These are phyloP conservation scores for Sonneratia alba DNA, from an alignment of 345 rosid species.

Conservation along the genomic window DNA sequence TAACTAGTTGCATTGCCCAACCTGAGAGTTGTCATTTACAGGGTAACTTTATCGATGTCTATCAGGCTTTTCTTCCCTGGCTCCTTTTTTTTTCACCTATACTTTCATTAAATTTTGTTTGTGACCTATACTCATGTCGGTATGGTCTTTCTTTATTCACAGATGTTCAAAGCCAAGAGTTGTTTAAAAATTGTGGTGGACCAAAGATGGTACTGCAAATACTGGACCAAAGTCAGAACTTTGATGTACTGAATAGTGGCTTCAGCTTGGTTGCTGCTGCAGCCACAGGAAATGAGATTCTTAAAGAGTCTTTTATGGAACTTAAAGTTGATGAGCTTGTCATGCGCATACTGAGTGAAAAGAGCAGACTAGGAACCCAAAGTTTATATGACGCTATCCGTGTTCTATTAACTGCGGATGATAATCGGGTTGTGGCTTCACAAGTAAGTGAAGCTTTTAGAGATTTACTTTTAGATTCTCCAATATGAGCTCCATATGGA, in stretches of 20 bases:
- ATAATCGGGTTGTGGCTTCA: slow-evolving; percentile 87
- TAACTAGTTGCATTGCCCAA: neutral
- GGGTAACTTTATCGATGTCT: too few species aligned
- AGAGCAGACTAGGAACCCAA: slow-evolving; percentile 28
- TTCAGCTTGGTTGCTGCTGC: slow-evolving; percentile 67
- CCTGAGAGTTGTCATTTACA: neutral
- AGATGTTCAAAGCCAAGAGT: slow-evolving; percentile 70
- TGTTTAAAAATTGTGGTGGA: slow-evolving; percentile 45
- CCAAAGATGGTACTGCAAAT: slow-evolving; percentile 42
- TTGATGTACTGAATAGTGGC: slow-evolving; percentile 41
- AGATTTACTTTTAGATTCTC: neutral
- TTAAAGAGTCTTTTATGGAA: slow-evolving; percentile 75
- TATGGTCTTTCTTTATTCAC: slow-evolving; percentile 9
- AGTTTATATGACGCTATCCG: slow-evolving; percentile 68
- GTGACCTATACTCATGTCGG: neutral
- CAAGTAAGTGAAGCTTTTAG: slow-evolving; percentile 46
- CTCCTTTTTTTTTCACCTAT: too few species aligned
- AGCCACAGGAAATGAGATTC: slow-evolving; percentile 76
- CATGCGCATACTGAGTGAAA: slow-evolving; percentile 40
- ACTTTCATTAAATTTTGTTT: neutral
- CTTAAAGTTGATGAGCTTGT: slow-evolving; percentile 67
- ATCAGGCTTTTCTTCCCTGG: too few species aligned
- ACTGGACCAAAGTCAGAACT: slow-evolving; percentile 34
- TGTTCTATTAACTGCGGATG: slow-evolving; percentile 75
- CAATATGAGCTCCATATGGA: neutral